Base-by-base conservation (phyloP, 2,329 filamentous ascomycete genomes). In the Cercospora sp. region DNA sequence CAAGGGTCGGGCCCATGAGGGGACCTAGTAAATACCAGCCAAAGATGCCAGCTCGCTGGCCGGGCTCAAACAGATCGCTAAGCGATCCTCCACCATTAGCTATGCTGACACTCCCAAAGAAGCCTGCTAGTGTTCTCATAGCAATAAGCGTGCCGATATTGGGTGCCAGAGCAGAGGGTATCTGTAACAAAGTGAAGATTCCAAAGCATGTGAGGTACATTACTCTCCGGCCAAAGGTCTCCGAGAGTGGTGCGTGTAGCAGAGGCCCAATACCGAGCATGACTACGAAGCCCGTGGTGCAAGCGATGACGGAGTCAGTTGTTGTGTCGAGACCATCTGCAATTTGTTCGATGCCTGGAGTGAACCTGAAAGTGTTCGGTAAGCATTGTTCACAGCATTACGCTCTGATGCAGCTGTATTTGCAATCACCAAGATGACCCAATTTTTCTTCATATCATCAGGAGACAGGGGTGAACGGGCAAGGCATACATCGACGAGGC, bases 11-110 rank as follows among this genome's bases (percentile, higher is more conserved):
- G 1, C 82, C 82, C 1, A 84, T 77, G 3, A 85, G 64, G 0
- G 80, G 81, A 0, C 81, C 81, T 0, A 83, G 73, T 1, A 83
- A 72, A 69, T 83, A 84, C 79, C 80, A 83, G 2, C 81, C 81
- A 67, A 83, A 82, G 0, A 84, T 78, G 4, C 80, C 79, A 9
- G 82, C 83, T 68, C 84, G 75, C 67, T 84, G 78, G 26, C 74
- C 78, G 0, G 82, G 81, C 26, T 78, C 71, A 65, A 85, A 86
- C 83, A 85, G 85, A 63, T 85, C 84, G 59, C 77, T 80, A n/a
- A 85, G 83, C 0, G 81, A 85, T 1, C 84, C 83, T 6, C 84
- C 84, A 1, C 85, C 84, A 73, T 84, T 85, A 0, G 83, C 82
- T 58, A 85, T 82, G 0, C 82, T 82, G 0, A 85, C 80, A 69